These are phyloP conservation scores for Cryptosporidium parvum DNA, from an alignment of 169 alveolate species.

Conservation along the genomic window DNA sequence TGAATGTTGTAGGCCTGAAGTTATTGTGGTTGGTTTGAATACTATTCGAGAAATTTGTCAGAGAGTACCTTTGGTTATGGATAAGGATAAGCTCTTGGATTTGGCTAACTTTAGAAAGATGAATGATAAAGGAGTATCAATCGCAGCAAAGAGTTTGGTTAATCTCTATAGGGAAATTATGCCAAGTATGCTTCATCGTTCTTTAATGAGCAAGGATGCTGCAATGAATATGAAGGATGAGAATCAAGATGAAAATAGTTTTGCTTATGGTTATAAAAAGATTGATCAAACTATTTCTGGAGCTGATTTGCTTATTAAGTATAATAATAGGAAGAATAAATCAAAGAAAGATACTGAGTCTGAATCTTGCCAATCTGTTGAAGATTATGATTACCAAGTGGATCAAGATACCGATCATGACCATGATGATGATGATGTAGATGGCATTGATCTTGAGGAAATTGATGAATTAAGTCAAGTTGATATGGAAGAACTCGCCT, in stretches of 20 bases:
- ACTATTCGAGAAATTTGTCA: conserved; percentile 87
- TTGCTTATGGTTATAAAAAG: conserved; percentile 82
- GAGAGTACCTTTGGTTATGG: conserved; percentile 87
- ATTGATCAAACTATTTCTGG: conserved; percentile 84
- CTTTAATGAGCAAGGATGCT: conserved; percentile 81
- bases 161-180: conserved; percentile 87
- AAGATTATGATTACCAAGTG: conserved; percentile 51
- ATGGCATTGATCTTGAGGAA: conserved; percentile 24
- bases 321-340: conserved; percentile 74
- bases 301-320: conserved; percentile 81
- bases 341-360: conserved; percentile 33
- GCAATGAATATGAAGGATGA: conserved; percentile 76
- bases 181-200: conserved; percentile 85
- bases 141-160: conserved; percentile 87
- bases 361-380: conserved; percentile 58
- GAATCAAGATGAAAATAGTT: conserved; percentile 73
- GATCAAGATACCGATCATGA: conserved; percentile 42
- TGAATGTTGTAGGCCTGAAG: conserved; percentile 84
- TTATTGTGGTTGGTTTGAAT: conserved; percentile 87
- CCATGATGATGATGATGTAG: background rate
- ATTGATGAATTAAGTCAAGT: background rate
- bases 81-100: conserved; percentile 82
- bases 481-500: conserved; percentile 26
- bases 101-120: conserved; percentile 83
- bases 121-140: conserved; percentile 88